Percentiles rank a stretch among this genome's conserved stretches.
Evolutionary conservation across 1,284 basidiomycete genomes (phyloP).

Genomic region (Puccinia horiana): DNA sequence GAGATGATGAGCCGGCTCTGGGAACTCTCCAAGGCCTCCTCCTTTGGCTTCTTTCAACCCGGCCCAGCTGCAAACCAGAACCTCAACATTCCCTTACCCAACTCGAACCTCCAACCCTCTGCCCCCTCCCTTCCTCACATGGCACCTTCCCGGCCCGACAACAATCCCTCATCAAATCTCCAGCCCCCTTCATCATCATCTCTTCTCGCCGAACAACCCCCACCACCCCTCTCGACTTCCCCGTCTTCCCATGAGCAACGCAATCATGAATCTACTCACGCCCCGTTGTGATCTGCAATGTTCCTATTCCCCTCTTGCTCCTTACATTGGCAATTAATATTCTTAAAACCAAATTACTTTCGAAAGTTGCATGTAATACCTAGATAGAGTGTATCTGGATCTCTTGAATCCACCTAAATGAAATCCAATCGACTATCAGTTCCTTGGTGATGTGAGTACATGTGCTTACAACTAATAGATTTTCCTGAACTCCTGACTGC

Average conservation of each 20-base stretch:
- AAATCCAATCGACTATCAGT: too few relatives aligned
- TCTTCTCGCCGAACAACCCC: background rate
- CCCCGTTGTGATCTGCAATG: background rate
- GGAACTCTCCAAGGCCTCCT: slow-evolving; percentile 17
- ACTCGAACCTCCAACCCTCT: background rate
- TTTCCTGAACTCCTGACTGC: too few relatives aligned
- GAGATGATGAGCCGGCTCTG: slow-evolving; percentile 20
- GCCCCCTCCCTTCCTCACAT: background rate
- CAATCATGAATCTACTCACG: background rate
- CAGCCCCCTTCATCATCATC: background rate
- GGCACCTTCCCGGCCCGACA: background rate
- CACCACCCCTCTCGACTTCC: background rate
- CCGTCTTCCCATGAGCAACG: background rate
- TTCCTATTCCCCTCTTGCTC: background rate
- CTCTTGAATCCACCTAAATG: too few relatives aligned
- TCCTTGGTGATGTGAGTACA: too few relatives aligned
- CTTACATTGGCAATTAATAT: background rate
- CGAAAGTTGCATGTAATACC: too few relatives aligned
- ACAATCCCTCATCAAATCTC: background rate
- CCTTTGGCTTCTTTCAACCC: slow-evolving; percentile 13
- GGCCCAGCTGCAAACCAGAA: background rate
- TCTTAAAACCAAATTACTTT: too few relatives aligned
- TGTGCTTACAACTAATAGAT: too few relatives aligned
- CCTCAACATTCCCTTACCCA: background rate
- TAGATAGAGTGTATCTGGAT: too few relatives aligned